These are phyloP conservation scores for Pulveroboletus sp. DNA, from an alignment of 768 basidiomycete genomes.

Conservation along the genomic window DNA sequence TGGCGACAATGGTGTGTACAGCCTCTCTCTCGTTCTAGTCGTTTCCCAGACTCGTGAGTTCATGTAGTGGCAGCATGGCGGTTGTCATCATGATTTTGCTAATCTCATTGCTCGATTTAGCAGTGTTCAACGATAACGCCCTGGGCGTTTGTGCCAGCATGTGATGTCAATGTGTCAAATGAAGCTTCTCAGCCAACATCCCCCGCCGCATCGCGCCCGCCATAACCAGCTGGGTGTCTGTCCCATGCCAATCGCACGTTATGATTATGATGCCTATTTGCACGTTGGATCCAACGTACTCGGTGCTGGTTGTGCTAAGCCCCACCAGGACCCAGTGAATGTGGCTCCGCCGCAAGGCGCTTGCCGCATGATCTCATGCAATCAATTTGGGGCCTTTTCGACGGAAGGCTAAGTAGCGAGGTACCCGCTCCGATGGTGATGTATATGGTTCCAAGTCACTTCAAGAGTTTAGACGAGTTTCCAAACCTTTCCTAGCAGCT, in stretches of 20 bases:
- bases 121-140: not conserved
- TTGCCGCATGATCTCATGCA: no score
- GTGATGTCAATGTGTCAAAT: not conserved
- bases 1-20: slow-evolving; percentile 5
- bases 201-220: not conserved
- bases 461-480: no score
- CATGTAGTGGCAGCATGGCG: not conserved
- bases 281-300: not conserved
- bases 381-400: no score
- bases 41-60: not conserved
- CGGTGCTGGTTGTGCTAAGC: not conserved
- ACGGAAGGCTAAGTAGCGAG: no score
- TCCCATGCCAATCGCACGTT: not conserved
- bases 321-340: not conserved
- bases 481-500: no score
- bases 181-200: not conserved
- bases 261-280: not conserved
- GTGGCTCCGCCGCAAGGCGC: no score
- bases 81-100: not conserved
- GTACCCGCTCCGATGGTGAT: not conserved
- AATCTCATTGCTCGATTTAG: not conserved
- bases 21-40: not conserved
- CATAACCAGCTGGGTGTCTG: not conserved
- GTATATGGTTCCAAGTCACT: no score
- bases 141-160: not conserved